Conservation (phyloP, 164 flowering plant species). For the Saururus chinensis region DNA sequence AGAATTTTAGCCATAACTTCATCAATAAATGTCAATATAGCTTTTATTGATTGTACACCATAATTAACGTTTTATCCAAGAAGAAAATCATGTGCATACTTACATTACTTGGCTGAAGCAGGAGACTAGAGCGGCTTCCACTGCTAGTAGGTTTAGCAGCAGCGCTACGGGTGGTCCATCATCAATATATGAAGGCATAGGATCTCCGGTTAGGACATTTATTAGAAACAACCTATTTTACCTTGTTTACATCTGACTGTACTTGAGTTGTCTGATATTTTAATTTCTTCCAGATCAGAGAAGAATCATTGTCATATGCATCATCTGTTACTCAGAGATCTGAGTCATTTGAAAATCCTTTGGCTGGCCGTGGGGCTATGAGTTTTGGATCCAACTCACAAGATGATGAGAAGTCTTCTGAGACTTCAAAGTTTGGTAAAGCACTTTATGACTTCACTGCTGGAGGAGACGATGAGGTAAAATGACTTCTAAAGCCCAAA, state of each 20-base stretch:
- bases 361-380: conserved; percentile 51
- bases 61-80: too few relatives aligned
- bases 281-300: conserved; percentile 52
- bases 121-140: conserved; percentile 38
- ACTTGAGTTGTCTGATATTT: conserved; percentile 3
- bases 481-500: not conserved
- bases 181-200: conserved; percentile 38
- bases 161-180: conserved; percentile 31
- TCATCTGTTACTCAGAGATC: conserved; percentile 46
- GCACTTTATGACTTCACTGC: conserved; percentile 98
- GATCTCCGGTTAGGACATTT: conserved; percentile 60
- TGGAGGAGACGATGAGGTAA: conserved; percentile 98
- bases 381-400: conserved; percentile 43
- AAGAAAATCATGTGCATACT: too few relatives aligned
- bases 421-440: conserved; percentile 51
- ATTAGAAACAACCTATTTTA: conserved; percentile 1
- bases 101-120: conserved; percentile 15
- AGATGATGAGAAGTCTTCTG: conserved; percentile 48
- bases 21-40: too few relatives aligned
- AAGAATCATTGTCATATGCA: conserved; percentile 82
- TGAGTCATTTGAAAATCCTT: conserved; percentile 87
- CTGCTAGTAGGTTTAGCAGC: conserved; percentile 46
- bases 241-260: not conserved
- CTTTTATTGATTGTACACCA: too few relatives aligned
- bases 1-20: too few relatives aligned